Base-by-base conservation (phyloP, 352 stramenopile genomes). In the Pythium utonaiense region DNA sequence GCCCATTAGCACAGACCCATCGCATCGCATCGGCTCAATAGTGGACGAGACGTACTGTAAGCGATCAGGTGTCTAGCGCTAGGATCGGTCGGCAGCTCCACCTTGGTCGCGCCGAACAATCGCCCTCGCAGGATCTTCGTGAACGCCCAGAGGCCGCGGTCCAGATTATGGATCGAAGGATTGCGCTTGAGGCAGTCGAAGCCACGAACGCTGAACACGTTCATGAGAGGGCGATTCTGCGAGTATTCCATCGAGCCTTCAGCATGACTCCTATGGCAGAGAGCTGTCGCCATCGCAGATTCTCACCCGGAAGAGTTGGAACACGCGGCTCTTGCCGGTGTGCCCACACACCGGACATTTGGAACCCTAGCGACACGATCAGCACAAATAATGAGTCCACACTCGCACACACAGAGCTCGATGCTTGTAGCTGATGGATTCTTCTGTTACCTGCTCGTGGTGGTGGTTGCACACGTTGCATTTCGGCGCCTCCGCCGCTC, bases 341-440 rank as follows among this genome's bases (percentile, higher is more conserved):
- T 91, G 81, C 6, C 81, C 81, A 51, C 81, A 91, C 45, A 91
- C 64, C 3, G 62, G 34, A 62, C 78, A 91, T 58, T 87, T 89
- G 27, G 70, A 42, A 19, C 70, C 74, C 81, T 91, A 64, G 3
- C 19, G 21, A 27, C 22, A 60, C 3, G 44, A 47, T 3, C 3
- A 53, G 6, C 6, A 3, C 12, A 19, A 17, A 52, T 36, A 45
- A 38, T 66, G 19, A 22, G 33, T 48, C 38, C 30, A 8, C 36
- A 56, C 21, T 47, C 30, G 13, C 28, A n/a, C 33, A 30, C n/a
- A 33, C 10, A 41, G 16, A 56, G 2, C 10, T 16, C 1, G 0
- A 16, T 16, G 47, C 14, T 3, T 27, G 1, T 2, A n/a, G 21
- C 50, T 28, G 14, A 12, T 10, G 16, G 41, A 25, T 31, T 4